Evolutionary conservation across 345 rosid species (phyloP), one percentile per base, ranked within the genome.

Genomic region (Eucalyptus lansdowneana): DNA sequence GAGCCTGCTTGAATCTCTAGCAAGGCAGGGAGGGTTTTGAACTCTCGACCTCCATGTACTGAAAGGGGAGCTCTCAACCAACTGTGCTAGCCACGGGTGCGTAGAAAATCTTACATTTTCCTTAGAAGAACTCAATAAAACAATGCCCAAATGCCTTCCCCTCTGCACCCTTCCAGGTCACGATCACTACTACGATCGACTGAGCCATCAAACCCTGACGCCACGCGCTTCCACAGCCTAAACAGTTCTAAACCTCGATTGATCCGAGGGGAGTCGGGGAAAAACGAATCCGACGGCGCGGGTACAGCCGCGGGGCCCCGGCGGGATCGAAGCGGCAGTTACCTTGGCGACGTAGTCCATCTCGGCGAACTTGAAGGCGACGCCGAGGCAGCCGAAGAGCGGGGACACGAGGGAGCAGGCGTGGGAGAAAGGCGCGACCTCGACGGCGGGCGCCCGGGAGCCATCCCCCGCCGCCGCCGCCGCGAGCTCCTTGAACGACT

Each of bases 331-430:
- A 21, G 58, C 37, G 0, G 31, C 4, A 95, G 29, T 60, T 60
- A 97, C 99, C 97, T 98, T 97, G 89, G 98, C 96, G n/a, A 97
- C 98, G 62, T 96, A 98, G 89, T 98, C 99, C 97, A 94, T 93
- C 91, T 98, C 98, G 1, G 98, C 99, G 89, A 98, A 98, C 93
- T 97, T 98, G 93, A 97, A 97, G 87, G 99, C 99, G 88, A 98
- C 94, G 50, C 99, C 99, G 37, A 98, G 91, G 92, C 98, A 96
- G 45, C 97, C 97, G 86, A 98, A 96, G 67, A 97, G 99, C 89
- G 99, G 99, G 24, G 99, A 98, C 29, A 98, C 99, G 31, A 95
- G 91, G 50, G 99, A 95, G 91, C 98, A 96, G 40, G 99, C 99
- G 90, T 76, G 96, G 42, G 99, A 97, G 91, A 97, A 95, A 4